Evolutionary conservation across 2,329 filamentous ascomycete genomes (phyloP).

Genomic region (Thielaviopsis musarum): DNA sequence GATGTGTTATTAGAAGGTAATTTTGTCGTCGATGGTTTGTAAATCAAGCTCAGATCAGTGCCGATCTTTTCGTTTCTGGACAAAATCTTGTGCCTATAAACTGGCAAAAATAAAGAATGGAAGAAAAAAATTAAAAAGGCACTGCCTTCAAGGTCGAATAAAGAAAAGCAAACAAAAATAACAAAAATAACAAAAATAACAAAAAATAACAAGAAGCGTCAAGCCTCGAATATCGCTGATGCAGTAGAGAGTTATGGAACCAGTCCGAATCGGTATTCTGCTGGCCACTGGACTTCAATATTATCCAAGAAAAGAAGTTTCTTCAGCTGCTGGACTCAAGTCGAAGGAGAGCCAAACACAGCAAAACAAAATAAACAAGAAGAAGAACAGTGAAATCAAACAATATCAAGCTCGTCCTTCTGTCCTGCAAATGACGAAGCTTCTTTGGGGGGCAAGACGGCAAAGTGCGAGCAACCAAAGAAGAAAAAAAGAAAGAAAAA

Average conservation of each 20-base stretch:
- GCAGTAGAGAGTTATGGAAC: not conserved
- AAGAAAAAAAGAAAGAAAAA: slow-evolving; percentile 1
- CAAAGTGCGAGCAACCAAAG: slow-evolving; percentile 3
- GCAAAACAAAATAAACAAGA: not conserved
- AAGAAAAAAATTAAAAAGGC: not conserved
- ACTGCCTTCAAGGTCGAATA: not conserved
- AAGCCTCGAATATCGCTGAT: not conserved
- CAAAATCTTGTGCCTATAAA: not conserved
- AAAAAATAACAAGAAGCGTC: not conserved
- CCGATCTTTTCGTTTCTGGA: not conserved
- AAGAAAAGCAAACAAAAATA: not conserved
- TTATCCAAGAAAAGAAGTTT: not conserved
- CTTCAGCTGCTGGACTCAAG: not conserved
- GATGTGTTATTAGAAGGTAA: not conserved
- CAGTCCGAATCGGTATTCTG: not conserved
- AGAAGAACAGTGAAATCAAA: slow-evolving; percentile 6
- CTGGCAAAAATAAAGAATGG: not conserved
- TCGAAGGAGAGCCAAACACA: not conserved
- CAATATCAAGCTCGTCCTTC: not conserved
- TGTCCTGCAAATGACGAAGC: slow-evolving; percentile 1
- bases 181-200: not conserved
- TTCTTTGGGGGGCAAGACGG: slow-evolving; percentile 1
- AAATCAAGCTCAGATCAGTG: not conserved
- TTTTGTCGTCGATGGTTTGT: not conserved
- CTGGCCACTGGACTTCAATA: not conserved